phyloP scores from a whole-genome alignment of 129 eudicot species.

The Flaveria ramosissima region DNA sequence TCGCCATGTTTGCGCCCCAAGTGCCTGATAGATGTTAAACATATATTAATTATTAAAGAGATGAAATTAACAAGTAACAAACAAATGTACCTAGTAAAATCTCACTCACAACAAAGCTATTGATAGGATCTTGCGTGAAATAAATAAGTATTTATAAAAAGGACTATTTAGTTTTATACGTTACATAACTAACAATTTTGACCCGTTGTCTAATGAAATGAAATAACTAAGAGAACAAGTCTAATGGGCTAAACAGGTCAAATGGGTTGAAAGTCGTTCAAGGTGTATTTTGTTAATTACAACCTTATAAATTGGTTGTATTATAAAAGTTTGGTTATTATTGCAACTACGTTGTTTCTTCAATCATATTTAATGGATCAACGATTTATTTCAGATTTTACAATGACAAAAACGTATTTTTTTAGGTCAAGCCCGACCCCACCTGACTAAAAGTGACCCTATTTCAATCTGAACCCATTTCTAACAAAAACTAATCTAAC shows the following conservation, averaged over 20 bases:
- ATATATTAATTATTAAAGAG: not conserved
- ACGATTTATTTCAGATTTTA: not conserved
- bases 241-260: not conserved
- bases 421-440: not conserved
- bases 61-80: not conserved
- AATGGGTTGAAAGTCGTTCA: not conserved
- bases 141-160: not conserved
- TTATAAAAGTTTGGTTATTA: not conserved
- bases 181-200: not conserved
- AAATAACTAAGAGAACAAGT: not conserved
- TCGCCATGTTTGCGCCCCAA: slow-evolving; percentile 39
- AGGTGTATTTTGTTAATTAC: not conserved
- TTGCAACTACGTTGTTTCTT: not conserved
- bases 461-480: not conserved
- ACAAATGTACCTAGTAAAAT: no score
- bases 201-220: not conserved
- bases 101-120: no score
- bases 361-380: not conserved
- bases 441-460: not conserved
- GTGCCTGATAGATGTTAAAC: slow-evolving; percentile 43
- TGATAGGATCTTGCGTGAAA: no score
- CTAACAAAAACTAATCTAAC: not conserved
- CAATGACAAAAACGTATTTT: not conserved
- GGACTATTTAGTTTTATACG: not conserved
- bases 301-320: not conserved